Evolutionary conservation across 2,329 filamentous ascomycete genomes (phyloP).

Genomic region (Aciculosporium take): DNA sequence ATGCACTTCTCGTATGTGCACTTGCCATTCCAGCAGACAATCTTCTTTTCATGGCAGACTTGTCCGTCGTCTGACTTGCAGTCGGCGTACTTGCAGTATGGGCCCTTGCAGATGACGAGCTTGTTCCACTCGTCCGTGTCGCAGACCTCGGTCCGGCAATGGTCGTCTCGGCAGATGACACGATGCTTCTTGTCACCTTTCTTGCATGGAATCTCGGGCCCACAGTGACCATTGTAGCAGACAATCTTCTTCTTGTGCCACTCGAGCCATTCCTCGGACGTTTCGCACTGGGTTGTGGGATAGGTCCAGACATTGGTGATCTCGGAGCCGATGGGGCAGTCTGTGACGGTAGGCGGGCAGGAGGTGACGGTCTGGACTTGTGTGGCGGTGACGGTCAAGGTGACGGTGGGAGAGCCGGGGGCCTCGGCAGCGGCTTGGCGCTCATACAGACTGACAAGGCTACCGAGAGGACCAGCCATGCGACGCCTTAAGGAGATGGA

Average conservation of each 20-base stretch:
- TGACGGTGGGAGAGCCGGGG: conserved; percentile 3
- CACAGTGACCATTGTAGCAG: conserved; percentile 21
- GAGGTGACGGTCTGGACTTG: conserved; percentile 16
- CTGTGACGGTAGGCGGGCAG: conserved; percentile 11
- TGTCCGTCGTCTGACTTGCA: conserved; percentile 9
- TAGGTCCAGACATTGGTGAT: conserved; percentile 11
- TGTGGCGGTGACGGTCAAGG: conserved; percentile 16
- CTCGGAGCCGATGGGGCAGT: conserved; percentile 13
- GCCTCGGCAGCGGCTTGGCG: background rate
- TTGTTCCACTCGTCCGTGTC: conserved; percentile 15
- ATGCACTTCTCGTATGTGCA: conserved; percentile 17
- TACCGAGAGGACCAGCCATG: background rate
- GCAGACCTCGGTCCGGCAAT: conserved; percentile 15
- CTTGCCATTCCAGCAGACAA: conserved; percentile 19
- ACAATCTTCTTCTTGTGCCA: conserved; percentile 20
- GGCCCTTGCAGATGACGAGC: conserved; percentile 16
- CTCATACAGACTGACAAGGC: conserved; percentile 4
- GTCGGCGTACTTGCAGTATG: conserved; percentile 15
- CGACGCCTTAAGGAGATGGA: background rate
- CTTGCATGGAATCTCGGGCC: conserved; percentile 15
- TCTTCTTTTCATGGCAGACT: conserved; percentile 16
- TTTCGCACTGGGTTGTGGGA: conserved; percentile 9
- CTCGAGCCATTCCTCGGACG: conserved; percentile 5
- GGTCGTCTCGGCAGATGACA: conserved; percentile 18
- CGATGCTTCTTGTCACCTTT: conserved; percentile 15